phyloP scores from a whole-genome alignment of 2,329 filamentous ascomycete genomes.

The Aureobasidium sp. region DNA sequence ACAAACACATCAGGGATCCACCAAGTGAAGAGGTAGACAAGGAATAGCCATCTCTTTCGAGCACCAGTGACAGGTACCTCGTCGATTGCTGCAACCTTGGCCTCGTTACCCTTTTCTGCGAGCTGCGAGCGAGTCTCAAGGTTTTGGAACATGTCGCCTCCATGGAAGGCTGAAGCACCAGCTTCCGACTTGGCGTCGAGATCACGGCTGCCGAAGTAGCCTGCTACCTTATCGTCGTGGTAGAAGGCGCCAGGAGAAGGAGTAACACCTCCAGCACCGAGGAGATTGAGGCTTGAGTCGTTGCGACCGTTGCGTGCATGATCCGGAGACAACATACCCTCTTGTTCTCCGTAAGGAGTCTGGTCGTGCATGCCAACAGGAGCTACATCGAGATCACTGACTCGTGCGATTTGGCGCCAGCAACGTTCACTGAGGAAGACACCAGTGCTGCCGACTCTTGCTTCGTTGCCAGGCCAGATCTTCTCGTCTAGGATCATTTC shows the following conservation, averaged over 20 bases:
- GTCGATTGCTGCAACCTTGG: constrained; percentile 84
- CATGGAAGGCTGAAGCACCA: constrained; percentile 81
- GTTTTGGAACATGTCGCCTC: constrained; percentile 96
- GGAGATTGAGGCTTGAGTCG: constrained; percentile 51
- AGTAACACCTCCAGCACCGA: constrained; percentile 34
- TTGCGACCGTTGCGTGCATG: constrained; percentile 46
- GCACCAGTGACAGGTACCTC: constrained; percentile 68
- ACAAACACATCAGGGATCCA: constrained; percentile 81
- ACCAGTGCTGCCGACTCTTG: constrained; percentile 81
- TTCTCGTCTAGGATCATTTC: constrained; percentile 88
- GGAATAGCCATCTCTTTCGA: constrained; percentile 83
- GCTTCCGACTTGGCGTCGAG: constrained; percentile 84
- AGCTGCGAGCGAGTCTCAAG: constrained; percentile 89
- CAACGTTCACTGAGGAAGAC: constrained; percentile 93
- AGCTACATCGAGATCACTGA: constrained; percentile 55
- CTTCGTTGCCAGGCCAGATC: constrained; percentile 87
- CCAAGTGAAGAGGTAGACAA: constrained; percentile 80
- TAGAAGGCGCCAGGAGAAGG: constrained; percentile 54
- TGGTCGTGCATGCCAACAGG: constrained; percentile 50
- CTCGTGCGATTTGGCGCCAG: constrained; percentile 82
- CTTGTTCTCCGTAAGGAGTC: constrained; percentile 52
- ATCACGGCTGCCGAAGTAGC: constrained; percentile 76
- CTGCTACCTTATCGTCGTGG: constrained; percentile 67
- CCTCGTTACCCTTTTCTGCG: constrained; percentile 89
- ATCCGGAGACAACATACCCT: constrained; percentile 50